A percentile compares a stretch with the other conserved stretches of the same genome.
These are phyloP conservation scores for Didymella arachidicola DNA, from an alignment of 2,329 filamentous ascomycete genomes.

Conservation along the genomic window DNA sequence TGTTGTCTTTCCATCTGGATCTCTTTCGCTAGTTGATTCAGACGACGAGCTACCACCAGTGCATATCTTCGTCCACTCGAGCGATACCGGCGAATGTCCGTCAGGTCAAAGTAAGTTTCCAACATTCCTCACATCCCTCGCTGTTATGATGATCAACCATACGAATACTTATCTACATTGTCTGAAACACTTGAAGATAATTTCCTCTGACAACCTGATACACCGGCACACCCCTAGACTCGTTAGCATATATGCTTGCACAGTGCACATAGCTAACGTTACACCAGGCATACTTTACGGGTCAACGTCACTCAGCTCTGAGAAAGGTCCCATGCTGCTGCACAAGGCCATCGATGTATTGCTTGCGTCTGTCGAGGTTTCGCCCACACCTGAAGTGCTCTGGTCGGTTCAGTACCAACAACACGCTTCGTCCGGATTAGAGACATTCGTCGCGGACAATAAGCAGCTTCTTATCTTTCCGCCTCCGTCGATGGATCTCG, in stretches of 20 bases:
- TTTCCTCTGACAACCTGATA: conserved; percentile 88
- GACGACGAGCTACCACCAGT: conserved; percentile 56
- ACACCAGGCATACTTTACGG: conserved; percentile 66
- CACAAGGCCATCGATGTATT: conserved; percentile 55
- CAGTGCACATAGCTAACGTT: conserved; percentile 46
- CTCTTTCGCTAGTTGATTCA: conserved; percentile 54
- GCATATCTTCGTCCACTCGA: conserved; percentile 77
- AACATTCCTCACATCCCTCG: conserved; percentile 21
- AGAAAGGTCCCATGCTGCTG: conserved; percentile 47
- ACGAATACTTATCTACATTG: conserved; percentile 99
- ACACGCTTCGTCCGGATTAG: conserved; percentile 30
- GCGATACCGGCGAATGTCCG: conserved; percentile 92
- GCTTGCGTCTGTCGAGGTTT: conserved; percentile 48
- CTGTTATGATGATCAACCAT: conserved; percentile 81
- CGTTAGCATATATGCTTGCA: conserved; percentile 9
- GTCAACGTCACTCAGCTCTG: conserved; percentile 53
- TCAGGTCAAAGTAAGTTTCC: conserved; percentile 81
- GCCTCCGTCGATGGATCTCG: conserved; percentile 67
- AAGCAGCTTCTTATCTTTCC: conserved; percentile 65
- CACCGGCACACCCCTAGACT: conserved; percentile 47
- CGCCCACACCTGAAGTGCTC: conserved; percentile 52
- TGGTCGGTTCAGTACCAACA: conserved; percentile 65
- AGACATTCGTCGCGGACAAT: conserved; percentile 42
- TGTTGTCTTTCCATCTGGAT: conserved; percentile 68
- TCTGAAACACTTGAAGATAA: conserved; percentile 92